phyloP scores from a whole-genome alignment of 2,329 filamentous ascomycete genomes.

The Trichoderma sp. region DNA sequence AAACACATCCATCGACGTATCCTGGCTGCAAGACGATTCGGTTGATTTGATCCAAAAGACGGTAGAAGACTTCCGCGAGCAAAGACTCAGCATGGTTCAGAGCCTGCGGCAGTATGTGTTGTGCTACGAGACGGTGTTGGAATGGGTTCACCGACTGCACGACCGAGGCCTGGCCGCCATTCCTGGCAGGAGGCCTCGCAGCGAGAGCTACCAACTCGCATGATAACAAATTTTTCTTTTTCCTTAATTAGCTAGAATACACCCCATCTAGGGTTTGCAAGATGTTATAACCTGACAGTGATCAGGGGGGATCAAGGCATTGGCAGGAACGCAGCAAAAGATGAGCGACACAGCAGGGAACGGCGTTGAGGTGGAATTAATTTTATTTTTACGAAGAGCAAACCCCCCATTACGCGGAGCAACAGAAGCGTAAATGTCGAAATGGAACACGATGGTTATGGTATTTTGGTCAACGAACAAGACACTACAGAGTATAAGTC shows the following conservation, averaged over 20 bases:
- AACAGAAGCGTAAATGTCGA: constrained; percentile 17
- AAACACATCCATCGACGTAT: constrained; percentile 41
- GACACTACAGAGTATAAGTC: background rate
- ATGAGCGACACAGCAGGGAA: constrained; percentile 7
- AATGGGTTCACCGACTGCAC: constrained; percentile 67
- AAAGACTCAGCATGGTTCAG: constrained; percentile 95
- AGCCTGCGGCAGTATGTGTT: constrained; percentile 89
- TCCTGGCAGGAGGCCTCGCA: constrained; percentile 27
- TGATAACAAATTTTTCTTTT: constrained; percentile 11
- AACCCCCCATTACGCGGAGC: constrained; percentile 3
- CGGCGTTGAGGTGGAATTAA: constrained; percentile 5
- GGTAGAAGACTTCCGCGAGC: constrained; percentile 84
- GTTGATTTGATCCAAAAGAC: constrained; percentile 80
- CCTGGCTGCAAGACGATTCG: constrained; percentile 67
- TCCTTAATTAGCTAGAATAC: constrained; percentile 1
- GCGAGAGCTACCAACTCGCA: constrained; percentile 33
- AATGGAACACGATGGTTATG: constrained; percentile 12
- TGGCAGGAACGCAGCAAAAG: constrained; percentile 3
- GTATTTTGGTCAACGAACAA: constrained; percentile 2
- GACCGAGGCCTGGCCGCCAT: constrained; percentile 28
- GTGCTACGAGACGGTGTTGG: constrained; percentile 91
- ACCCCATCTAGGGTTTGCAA: background rate
- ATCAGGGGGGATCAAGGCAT: background rate
- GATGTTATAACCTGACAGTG: background rate
- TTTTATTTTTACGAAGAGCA: background rate